Evolutionary conservation across 805 yeast species (phyloP), one percentile per base, ranked within the genome.

Genomic region (Kodamaea kakaduensis): DNA sequence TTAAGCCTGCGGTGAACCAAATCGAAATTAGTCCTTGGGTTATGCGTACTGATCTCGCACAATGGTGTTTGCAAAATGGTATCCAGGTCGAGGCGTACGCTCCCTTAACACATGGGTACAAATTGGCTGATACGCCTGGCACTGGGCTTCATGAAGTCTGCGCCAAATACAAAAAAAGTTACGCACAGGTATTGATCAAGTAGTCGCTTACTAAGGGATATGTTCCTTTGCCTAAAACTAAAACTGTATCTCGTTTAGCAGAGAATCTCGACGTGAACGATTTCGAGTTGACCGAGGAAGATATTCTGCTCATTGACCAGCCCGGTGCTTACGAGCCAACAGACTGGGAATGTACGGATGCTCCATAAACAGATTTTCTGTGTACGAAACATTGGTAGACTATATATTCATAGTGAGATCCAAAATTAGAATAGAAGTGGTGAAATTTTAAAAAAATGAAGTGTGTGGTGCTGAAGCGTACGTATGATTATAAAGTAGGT

Each of bases 331-430:
- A 81, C 45, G 85, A 79, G 41, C 85, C 86, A 8, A 78, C 86
- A 1, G 87, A 80, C 47, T 81, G 87, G 87, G 87, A 81, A 49
- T 78, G 82, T 39, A 76, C 81, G 3, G 75, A 74, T 45, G 77
- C 76, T 16, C 34, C 34, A 4, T 32, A 22, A 31, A n/a, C 77
- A 4, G 6, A n/a, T n/a, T n/a, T n/a, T n/a, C n/a, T n/a, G n/a
- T n/a, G n/a, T n/a, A n/a, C n/a, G n/a, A n/a, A n/a, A n/a, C n/a
- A n/a, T n/a, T n/a, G n/a, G n/a, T n/a, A n/a, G n/a, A n/a, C n/a
- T n/a, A n/a, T n/a, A n/a, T n/a, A n/a, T n/a, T n/a, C n/a, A n/a
- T n/a, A n/a, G n/a, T n/a, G n/a, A n/a, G n/a, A n/a, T n/a, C n/a
- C n/a, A n/a, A n/a, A n/a, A n/a, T n/a, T n/a, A n/a, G n/a, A n/a